These are phyloP conservation scores for Trichopus zeylanicus DNA, from an alignment of 116 monocot genomes.

Conservation along the genomic window DNA sequence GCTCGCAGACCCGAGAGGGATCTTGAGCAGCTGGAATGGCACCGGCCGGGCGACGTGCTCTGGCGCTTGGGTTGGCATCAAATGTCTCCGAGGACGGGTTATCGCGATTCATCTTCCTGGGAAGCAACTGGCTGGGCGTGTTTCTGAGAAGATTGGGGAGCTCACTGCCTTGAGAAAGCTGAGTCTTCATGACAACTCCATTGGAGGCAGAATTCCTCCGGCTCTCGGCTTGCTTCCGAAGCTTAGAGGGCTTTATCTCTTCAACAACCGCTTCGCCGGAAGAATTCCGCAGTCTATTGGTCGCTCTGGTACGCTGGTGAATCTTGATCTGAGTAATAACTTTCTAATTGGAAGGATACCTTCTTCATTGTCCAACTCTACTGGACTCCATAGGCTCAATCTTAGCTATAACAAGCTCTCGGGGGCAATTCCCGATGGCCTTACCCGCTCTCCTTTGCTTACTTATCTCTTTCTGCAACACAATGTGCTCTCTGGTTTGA, in stretches of 20 bases:
- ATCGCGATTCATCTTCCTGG: conserved; percentile 82
- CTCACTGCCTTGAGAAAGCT: conserved; percentile 62
- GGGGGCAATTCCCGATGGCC: conserved; percentile 29
- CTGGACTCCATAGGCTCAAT: conserved; percentile 57
- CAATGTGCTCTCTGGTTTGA: conserved; percentile 42
- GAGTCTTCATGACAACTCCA: conserved; percentile 75
- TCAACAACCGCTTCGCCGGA: conserved; percentile 82
- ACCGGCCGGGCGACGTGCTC: conserved; percentile 70
- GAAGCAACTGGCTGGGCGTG: conserved; percentile 45
- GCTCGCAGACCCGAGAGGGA: conserved; percentile 44
- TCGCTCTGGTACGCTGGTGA: conserved; percentile 43
- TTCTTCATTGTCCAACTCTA: conserved; percentile 38
- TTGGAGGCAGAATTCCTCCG: conserved; percentile 53
- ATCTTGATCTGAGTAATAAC: conserved; percentile 73
- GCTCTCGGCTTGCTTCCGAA: conserved; percentile 49
- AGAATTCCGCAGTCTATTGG: conserved; percentile 56
- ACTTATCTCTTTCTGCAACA: conserved; percentile 35
- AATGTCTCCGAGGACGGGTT: conserved; percentile 69
- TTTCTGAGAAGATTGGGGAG: conserved; percentile 75
- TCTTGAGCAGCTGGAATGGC: conserved; percentile 72
- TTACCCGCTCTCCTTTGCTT: conserved; percentile 27
- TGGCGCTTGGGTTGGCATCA: conserved; percentile 81
- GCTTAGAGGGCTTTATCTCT: conserved; percentile 77
- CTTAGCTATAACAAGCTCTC: conserved; percentile 63
- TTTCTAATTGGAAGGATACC: conserved; percentile 44